A percentile compares a stretch with the other conserved stretches of the same genome.
Conservation (phyloP, 306 rosid species). For the Glycyrrhiza uralensis region DNA sequence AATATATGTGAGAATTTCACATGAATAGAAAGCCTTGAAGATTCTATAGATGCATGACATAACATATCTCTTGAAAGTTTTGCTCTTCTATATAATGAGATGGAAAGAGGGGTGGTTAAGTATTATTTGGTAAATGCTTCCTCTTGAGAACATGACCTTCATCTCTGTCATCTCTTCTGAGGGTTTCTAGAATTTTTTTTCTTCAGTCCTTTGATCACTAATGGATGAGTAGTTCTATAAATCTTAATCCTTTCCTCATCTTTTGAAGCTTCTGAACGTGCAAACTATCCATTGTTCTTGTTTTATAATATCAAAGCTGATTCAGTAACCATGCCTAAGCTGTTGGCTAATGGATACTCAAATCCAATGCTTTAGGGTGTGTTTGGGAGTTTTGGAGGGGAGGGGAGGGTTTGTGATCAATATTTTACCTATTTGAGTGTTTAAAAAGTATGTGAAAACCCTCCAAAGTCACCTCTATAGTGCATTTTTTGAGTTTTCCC, state of each 20-base stretch:
- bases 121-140: background rate
- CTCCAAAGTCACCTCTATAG: too few species aligned
- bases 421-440: too few species aligned
- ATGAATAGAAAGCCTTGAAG: background rate
- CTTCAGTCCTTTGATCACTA: background rate
- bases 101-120: background rate
- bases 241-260: background rate
- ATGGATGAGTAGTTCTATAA: too few species aligned
- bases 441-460: too few species aligned
- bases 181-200: background rate
- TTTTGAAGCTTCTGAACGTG: background rate
- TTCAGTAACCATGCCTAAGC: background rate
- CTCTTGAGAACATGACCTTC: background rate
- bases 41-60: background rate
- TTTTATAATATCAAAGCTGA: background rate
- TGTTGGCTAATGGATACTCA: too few species aligned
- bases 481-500: too few species aligned
- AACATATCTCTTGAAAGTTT: background rate
- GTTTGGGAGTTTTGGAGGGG: too few species aligned
- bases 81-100: background rate
- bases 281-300: background rate
- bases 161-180: background rate
- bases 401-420: too few species aligned
- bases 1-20: background rate
- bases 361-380: too few species aligned